phyloP scores from a whole-genome alignment of 768 basidiomycete species.

The Boletus barrowsii region DNA sequence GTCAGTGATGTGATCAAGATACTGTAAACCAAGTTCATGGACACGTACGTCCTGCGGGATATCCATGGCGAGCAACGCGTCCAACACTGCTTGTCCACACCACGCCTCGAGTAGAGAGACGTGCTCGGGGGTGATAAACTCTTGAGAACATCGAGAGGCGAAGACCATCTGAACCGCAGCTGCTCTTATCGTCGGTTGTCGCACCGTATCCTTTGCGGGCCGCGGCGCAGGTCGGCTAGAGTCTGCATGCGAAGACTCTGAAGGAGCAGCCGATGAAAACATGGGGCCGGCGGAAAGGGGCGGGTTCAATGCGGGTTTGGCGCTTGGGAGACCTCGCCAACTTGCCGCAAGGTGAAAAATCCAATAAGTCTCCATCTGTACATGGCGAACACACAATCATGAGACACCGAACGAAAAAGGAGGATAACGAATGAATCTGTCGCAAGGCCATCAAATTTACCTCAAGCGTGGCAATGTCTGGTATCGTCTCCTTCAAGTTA shows the following conservation, averaged over 20 bases:
- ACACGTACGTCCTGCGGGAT: conserved; percentile 49
- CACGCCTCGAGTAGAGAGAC: conserved; percentile 60
- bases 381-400: background rate
- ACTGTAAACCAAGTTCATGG: background rate
- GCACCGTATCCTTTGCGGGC: background rate
- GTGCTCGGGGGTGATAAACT: conserved; percentile 70
- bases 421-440: background rate
- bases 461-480: conserved; percentile 66
- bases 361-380: conserved; percentile 84
- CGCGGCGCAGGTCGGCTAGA: conserved; percentile 3
- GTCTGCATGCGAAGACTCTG: conserved; percentile 4
- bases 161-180: conserved; percentile 82
- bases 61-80: conserved; percentile 48
- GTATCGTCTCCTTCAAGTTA: conserved; percentile 45
- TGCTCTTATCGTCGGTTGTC: conserved; percentile 53
- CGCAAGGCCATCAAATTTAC: conserved; percentile 33
- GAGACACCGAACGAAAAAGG: background rate
- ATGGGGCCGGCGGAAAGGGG: conserved; percentile 48
- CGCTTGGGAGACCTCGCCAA: conserved; percentile 45
- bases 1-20: conserved; percentile 8
- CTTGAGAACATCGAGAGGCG: conserved; percentile 67
- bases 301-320: conserved; percentile 27
- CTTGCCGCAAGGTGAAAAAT: conserved; percentile 74
- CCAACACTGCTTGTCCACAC: conserved; percentile 58
- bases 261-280: conserved; percentile 21